Base-by-base conservation (phyloP, 2,329 filamentous ascomycete species). In the Microsporum ferrugineum region DNA sequence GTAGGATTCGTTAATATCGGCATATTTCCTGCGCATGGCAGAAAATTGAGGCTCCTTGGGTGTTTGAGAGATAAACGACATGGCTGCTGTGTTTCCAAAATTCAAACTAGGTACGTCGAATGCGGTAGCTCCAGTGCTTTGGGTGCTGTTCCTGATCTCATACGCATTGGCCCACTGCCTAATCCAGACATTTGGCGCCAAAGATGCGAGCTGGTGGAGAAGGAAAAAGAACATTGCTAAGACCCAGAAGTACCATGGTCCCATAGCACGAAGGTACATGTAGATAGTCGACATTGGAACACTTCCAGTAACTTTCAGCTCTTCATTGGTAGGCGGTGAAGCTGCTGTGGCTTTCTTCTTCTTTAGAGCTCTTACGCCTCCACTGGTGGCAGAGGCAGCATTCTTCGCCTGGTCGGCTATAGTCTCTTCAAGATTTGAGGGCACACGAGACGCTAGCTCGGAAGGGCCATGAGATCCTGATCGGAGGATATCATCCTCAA, bases 211-310 rank as follows among this genome's bases (percentile, higher is more conserved):
- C 71, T 99, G 94, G 71, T 96, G 91, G 51, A 87, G 77, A 33
- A 81, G 80, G 70, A 99, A 97, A 41, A 91, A 86, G 3, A 85
- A 66, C 12, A 85, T 75, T 23, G 91, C 88, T 39, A 88, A 77
- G 56, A 87, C 73, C 94, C 94, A 99, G 77, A 95, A 99, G 81
- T 89, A 91, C 89, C 91, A 96, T 3, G 87, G 82, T n/a, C 94
- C 94, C 94, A 99, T 99, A 65, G 91, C 84, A 62, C 76, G 77
- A 17, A 99, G 82, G 71, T 99, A 99, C 71, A 95, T 84, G 63
- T 85, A 78, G 68, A 99, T 88, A 58, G 96, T 91, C 27, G 84
- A 81, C 80, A 90, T 86, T 72, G 96, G 94, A 68, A 99, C 90
- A 45, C 91, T 87, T 33, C 94, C 94, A 53, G 83, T 85, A 5